These are phyloP conservation scores for Didymella pinodella DNA, from an alignment of 2,329 filamentous ascomycete genomes.

Conservation along the genomic window DNA sequence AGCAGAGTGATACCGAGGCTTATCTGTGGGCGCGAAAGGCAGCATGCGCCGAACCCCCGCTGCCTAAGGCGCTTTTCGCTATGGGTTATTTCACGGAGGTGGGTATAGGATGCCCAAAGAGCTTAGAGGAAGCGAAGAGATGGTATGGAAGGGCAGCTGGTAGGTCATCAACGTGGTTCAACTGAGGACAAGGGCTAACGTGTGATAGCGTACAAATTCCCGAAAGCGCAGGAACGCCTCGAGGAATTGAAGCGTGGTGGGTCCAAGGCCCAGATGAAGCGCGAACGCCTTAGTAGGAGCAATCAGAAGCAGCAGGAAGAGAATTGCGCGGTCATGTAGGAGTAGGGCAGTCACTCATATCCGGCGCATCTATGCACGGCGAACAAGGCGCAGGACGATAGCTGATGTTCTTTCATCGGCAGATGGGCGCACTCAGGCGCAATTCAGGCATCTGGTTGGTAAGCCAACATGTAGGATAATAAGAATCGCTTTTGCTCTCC, in stretches of 20 bases:
- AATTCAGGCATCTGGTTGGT: no score
- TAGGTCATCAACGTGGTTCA: conserved; percentile 61
- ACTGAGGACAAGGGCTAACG: conserved; percentile 22
- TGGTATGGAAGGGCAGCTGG: conserved; percentile 98
- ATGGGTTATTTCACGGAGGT: conserved; percentile 98
- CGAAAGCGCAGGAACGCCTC: conserved; percentile 88
- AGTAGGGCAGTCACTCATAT: neutral
- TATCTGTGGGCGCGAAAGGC: conserved; percentile 98
- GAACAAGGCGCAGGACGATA: no score
- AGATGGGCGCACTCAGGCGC: no score
- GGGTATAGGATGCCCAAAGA: conserved; percentile 85
- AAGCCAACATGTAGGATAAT: no score
- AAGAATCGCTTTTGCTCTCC: no score
- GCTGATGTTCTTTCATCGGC: neutral
- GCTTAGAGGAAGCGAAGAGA: conserved; percentile 92
- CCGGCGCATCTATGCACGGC: neutral
- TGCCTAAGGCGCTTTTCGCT: conserved; percentile 95
- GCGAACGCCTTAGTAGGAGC: conserved; percentile 81
- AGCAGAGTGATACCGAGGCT: conserved; percentile 93
- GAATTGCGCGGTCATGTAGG: conserved; percentile 81
- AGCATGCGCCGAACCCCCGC: conserved; percentile 74
- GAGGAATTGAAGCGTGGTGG: conserved; percentile 89
- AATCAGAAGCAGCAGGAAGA: conserved; percentile 87
- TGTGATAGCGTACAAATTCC: conserved; percentile 83
- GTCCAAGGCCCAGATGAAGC: conserved; percentile 73